Evolutionary conservation across 305 asterid genomes (phyloP).

Genomic region (Fraxinus dipetala): DNA sequence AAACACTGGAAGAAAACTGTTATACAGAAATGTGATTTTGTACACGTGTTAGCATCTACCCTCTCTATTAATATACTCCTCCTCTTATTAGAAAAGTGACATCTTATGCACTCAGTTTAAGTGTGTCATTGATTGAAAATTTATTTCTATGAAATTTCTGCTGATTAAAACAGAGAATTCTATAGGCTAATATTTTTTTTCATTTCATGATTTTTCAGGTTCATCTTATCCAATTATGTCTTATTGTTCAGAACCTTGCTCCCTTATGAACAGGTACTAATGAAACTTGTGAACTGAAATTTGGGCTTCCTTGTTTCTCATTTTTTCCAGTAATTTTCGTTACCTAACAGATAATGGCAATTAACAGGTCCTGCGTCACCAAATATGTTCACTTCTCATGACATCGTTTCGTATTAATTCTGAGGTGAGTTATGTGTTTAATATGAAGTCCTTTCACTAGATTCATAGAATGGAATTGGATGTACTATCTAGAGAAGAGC

Average conservation of each 20-base stretch:
- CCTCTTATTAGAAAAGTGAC: neutral
- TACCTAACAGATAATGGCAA: slow-evolving; percentile 35
- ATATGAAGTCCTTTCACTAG: slow-evolving; percentile 19
- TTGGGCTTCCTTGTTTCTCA: slow-evolving; percentile 13
- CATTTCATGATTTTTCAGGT: slow-evolving; percentile 53
- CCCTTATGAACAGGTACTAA: slow-evolving; percentile 83
- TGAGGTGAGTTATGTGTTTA: slow-evolving; percentile 54
- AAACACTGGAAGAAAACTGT: neutral
- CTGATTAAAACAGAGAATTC: slow-evolving; percentile 12
- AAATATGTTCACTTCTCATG: slow-evolving; percentile 94
- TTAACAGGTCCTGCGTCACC: slow-evolving; percentile 77
- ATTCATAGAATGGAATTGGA: slow-evolving; percentile 20
- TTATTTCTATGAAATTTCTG: slow-evolving; percentile 1
- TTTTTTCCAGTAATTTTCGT: slow-evolving; percentile 24
- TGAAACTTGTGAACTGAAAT: slow-evolving; percentile 24
- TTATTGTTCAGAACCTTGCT: slow-evolving; percentile 83
- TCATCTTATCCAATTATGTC: slow-evolving; percentile 80
- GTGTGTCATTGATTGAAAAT: neutral
- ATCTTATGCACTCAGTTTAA: neutral
- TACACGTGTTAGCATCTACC: neutral
- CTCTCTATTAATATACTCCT: neutral
- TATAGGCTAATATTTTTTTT: slow-evolving; percentile 20
- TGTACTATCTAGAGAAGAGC: slow-evolving; percentile 11
- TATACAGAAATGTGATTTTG: neutral
- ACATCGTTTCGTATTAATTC: slow-evolving; percentile 94